Percentiles rank a stretch among this genome's conserved stretches.
Evolutionary conservation across 2,329 filamentous ascomycete species (phyloP).

Genomic region (Rhynchosporium agropyri): DNA sequence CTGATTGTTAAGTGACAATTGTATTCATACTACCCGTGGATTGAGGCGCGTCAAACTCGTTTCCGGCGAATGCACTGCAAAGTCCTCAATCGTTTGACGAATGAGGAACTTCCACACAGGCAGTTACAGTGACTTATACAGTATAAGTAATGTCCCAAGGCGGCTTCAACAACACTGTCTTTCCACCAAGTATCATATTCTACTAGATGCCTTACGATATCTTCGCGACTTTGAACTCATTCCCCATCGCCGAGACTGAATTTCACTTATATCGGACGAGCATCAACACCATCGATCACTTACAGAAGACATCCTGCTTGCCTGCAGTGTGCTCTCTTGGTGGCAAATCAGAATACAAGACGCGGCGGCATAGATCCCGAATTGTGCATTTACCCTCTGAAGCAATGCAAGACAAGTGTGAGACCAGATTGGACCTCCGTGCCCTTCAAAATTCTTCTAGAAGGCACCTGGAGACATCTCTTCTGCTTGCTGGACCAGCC

Average conservation of each 20-base stretch:
- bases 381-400: slow-evolving; percentile 23
- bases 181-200: too few species aligned
- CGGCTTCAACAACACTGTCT: too few species aligned
- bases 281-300: too few species aligned
- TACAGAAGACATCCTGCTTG: too few species aligned
- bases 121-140: too few species aligned
- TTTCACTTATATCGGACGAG: too few species aligned
- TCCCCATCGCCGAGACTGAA: too few species aligned
- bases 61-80: background rate
- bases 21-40: background rate
- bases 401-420: slow-evolving; percentile 11
- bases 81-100: too few species aligned
- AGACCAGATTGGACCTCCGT: slow-evolving; percentile 7
- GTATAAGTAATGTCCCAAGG: too few species aligned
- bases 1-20: background rate
- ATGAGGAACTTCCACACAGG: too few species aligned
- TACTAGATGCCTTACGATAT: too few species aligned
- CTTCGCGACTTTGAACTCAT: too few species aligned
- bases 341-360: background rate
- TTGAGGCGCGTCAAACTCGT: background rate
- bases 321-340: background rate
- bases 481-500: background rate
- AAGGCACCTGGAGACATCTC: background rate
- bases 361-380: slow-evolving; percentile 4
- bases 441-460: slow-evolving; percentile 12